Evolutionary conservation across 192 early-diverging fungal species (phyloP), one percentile per base, ranked within the genome.

Genomic region (Coemansia sp.): DNA sequence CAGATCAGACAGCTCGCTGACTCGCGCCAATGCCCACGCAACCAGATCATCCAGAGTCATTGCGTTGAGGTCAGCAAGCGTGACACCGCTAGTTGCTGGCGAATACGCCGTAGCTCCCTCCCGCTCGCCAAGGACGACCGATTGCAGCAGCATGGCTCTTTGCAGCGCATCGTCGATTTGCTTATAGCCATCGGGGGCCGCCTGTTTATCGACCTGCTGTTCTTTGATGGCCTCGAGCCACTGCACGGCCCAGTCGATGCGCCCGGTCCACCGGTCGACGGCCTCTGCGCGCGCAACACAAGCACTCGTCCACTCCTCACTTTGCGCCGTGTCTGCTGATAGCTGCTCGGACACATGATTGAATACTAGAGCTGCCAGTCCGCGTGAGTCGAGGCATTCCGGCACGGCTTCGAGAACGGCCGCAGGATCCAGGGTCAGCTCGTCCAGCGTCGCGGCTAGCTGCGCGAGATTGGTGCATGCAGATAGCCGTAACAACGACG

Each of bases 191-290:
- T n/a, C n/a, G n/a, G n/a, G n/a, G 48, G 10, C 48, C 10, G 13
- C 28, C 16, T 25, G 51, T 2, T 2, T n/a, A n/a, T n/a, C n/a
- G n/a, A n/a, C n/a, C n/a, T 13, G 15, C 15, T 46, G 55, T 12
- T 33, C 31, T 3, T 37, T 64, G 26, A 61, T 37, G n/a, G 49
- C 46, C 18, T 66, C 53, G 18, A 76, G 74, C 67, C 74, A 76
- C 3, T 20, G 21, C 10, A 43, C 35, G 1, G 68, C 63, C 68
- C 74, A 70, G 64, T 76, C 74, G 7, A 70, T 25, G 6, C 68
- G 67, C 1, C 74, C 74, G 4, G 74, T 76, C 58, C 63, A 70
- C 28, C 33, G 59, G 31, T 76, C 74, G 29, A 77, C 70, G 3
- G 39, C 42, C 52, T 68, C 66, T 1, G 75, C 75, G 9, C 75